A percentile compares a stretch with the other conserved stretches of the same genome.
Evolutionary conservation across 2,329 filamentous ascomycete species (phyloP).

Genomic region (Aspergillus versicolor): DNA sequence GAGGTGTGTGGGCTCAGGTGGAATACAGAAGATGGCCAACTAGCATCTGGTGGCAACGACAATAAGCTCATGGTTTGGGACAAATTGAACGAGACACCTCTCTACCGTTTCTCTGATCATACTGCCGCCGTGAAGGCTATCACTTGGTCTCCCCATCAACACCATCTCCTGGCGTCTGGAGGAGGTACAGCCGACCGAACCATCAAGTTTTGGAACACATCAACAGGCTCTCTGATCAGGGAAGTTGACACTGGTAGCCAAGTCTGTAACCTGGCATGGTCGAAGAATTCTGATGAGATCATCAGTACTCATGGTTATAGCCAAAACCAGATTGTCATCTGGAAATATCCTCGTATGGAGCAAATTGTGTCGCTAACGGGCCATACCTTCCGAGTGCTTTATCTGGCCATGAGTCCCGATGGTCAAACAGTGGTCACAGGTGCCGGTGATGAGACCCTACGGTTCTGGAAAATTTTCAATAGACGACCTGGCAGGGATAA

Average conservation of each 20-base stretch:
- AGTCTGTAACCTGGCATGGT: conserved; percentile 98
- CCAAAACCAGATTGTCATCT: conserved; percentile 98
- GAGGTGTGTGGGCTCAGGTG: conserved; percentile 96
- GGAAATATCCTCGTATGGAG: conserved; percentile 98
- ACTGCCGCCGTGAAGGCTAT: conserved; percentile 97
- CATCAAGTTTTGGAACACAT: conserved; percentile 97
- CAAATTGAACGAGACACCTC: conserved; percentile 84
- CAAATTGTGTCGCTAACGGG: conserved; percentile 94
- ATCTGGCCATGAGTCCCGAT: conserved; percentile 95
- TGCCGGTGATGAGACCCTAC: conserved; percentile 89
- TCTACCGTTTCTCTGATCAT: conserved; percentile 93
- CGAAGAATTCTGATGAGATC: conserved; percentile 95
- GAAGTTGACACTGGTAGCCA: conserved; percentile 96
- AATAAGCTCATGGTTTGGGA: conserved; percentile 99
- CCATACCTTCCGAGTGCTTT: conserved; percentile 94
- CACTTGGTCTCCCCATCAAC: conserved; percentile 95
- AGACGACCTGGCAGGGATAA: conserved; percentile 69
- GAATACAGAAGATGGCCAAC: conserved; percentile 93
- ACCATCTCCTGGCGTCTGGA: conserved; percentile 88
- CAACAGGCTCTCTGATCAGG: conserved; percentile 75
- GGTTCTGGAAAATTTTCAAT: conserved; percentile 97
- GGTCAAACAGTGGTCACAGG: conserved; percentile 92
- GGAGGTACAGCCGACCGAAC: conserved; percentile 93
- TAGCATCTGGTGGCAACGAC: conserved; percentile 95
- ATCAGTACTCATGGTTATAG: conserved; percentile 96